phyloP scores from a whole-genome alignment of 2,329 filamentous ascomycete species.

The Sporothrix euskadiensis region DNA sequence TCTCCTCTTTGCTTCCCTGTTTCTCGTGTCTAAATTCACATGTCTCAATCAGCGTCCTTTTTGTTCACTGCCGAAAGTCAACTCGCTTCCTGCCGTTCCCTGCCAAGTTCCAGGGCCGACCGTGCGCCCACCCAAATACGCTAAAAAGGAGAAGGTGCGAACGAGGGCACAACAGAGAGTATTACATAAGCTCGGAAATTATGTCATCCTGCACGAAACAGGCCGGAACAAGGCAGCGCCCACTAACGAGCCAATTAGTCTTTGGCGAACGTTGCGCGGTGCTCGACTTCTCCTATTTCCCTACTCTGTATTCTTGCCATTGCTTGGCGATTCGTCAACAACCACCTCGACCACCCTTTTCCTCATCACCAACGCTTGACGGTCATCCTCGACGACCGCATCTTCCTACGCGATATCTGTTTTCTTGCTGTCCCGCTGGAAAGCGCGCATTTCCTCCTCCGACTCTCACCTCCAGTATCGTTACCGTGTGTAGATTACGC shows the following conservation, averaged over 20 bases:
- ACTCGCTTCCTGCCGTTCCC: neutral
- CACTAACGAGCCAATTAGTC: neutral
- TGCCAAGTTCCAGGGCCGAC: neutral
- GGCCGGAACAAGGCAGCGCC: neutral
- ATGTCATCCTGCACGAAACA: slow-evolving; percentile 13
- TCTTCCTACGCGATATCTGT: neutral
- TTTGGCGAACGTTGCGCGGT: slow-evolving; percentile 10
- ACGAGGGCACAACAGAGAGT: neutral
- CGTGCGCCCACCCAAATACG: neutral
- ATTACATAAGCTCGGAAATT: slow-evolving; percentile 14
- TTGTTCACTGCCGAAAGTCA: neutral
- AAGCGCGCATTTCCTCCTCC: neutral
- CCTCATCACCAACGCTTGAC: neutral
- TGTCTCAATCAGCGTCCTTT: slow-evolving; percentile 7
- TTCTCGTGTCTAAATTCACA: neutral
- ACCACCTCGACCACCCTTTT: neutral
- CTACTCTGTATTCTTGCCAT: neutral
- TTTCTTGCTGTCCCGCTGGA: neutral
- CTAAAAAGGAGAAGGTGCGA: neutral
- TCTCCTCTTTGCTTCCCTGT: neutral
- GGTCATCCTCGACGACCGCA: neutral
- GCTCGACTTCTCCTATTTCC: slow-evolving; percentile 17
- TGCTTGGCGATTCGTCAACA: neutral
- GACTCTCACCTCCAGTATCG: neutral
- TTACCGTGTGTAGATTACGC: neutral